Base-by-base conservation (phyloP, 495 filamentous ascomycete species). In the Penicillium angulare region DNA sequence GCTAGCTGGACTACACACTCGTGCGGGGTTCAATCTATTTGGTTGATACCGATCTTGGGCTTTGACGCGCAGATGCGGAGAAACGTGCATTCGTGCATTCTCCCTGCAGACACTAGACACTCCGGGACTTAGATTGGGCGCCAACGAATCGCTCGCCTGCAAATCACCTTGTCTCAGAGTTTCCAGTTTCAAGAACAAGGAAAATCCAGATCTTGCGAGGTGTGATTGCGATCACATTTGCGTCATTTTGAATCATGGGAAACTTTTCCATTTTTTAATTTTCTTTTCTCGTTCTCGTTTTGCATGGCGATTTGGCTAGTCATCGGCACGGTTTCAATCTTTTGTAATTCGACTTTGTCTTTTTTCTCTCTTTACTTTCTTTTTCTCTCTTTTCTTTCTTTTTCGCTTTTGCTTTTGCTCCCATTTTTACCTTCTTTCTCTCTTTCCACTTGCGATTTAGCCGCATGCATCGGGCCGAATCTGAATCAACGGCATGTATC, bases 401-500 rank as follows among this genome's bases (percentile, higher is more conserved):
- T n/a, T n/a, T n/a, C n/a, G n/a, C n/a, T n/a, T n/a, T n/a, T n/a
- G n/a, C n/a, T 34, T 40, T 45, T 46, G n/a, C n/a, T n/a, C n/a
- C n/a, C 40, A 42, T 44, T 52, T 35, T 40, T 46, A 43, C 26
- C 10, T 27, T 27, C 26, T 40, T 43, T 34, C 7, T 22, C 42
- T 47, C 54, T 36, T 32, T 35, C 35, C 38, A 55, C 16, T 55
- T 45, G 24, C 50, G 54, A 33, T 48, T 55, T 53, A 51, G 47
- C 47, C 49, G 53, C 41, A n/a, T n/a, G 52, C 54, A 60, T 59
- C 50, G 54, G 53, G 56, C 56, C 59, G 55, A 56, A 54, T 58
- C 44, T 60, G 59, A 66, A 67, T 64, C 63, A 60, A 56, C 64
- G 60, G 64, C 64, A 63, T 74, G 68, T 74, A 72, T 59, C 65